These are phyloP conservation scores for Vishniacozyma victoriae DNA, from an alignment of 768 basidiomycete species.

Conservation along the genomic window DNA sequence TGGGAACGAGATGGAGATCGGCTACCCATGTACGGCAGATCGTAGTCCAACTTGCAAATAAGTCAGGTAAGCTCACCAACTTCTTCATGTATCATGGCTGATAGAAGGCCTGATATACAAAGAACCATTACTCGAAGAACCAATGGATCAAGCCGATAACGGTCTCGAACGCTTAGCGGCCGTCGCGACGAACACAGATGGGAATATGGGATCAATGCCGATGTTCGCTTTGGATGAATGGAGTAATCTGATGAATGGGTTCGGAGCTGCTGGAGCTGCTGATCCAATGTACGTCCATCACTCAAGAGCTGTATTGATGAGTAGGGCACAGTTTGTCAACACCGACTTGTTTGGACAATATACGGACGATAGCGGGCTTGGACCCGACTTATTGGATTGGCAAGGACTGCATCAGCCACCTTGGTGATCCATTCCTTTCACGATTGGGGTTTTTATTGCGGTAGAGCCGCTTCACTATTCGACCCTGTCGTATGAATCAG, in stretches of 20 bases:
- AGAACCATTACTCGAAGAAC: too few species aligned
- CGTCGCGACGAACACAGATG: neutral
- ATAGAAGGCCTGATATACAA: too few species aligned
- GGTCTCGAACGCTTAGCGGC: neutral
- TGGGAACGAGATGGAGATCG: conserved; percentile 15
- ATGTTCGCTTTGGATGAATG: neutral
- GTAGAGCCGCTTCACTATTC: too few species aligned
- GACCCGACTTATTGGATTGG: neutral
- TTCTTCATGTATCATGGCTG: neutral
- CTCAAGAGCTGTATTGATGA: neutral
- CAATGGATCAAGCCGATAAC: neutral
- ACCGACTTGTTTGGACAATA: neutral
- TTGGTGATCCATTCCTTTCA: too few species aligned
- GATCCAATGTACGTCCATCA: neutral
- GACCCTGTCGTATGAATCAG: too few species aligned
- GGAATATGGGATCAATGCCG: neutral
- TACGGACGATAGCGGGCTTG: neutral
- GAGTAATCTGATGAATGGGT: neutral
- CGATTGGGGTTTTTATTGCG: too few species aligned
- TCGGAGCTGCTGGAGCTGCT: too few species aligned
- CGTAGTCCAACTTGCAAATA: conserved; percentile 8
- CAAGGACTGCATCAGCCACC: neutral
- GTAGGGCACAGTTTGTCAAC: neutral
- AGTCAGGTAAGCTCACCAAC: conserved; percentile 7
- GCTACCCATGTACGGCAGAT: conserved; percentile 4